Base-by-base conservation (phyloP, 1,139 yeast species). In the Candida dubliniensis region DNA sequence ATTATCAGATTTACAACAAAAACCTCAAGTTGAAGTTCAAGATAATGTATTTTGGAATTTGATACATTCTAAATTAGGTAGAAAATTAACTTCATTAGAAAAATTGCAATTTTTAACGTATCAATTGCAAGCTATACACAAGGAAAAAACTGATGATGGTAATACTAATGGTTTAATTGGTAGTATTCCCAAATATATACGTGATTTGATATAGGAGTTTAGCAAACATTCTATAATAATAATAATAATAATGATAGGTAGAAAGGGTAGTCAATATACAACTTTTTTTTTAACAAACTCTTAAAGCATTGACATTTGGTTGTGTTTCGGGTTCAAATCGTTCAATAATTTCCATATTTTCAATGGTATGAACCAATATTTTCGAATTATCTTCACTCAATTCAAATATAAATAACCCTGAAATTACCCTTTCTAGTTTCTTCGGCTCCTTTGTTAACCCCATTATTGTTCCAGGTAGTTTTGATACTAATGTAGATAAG, bases 391-490 rank as follows among this genome's bases (percentile, higher is more conserved):
- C 70, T 11, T 71, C 70, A 57, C 76, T 80, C 48, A 89, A 71
- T 55, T 87, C 95, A 59, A 88, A 88, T 30, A 87, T 79, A 59
- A 89, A 88, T 8, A 85, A 67, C 1, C 96, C 96, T 41, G 79
- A 74, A 11, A 84, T 60, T 2, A 81, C 74, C 35, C 85, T 57
- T 46, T 81, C 82, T 23, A 73, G 54, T 35, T 57, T 60, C 26
- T 62, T 55, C 34, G 53, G 57, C 36, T 64, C 74, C 41, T 66
- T 65, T 13, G 60, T 62, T 44, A 70, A 54, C 10, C 65, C 67
- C 14, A 51, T 36, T 13, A 56, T 43, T 9, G 57, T 41, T 4
- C 45, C 40, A 2, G 51, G 45, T 25, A 48, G 36, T 37, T 43
- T 48, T 6, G 63, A 49, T 13, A 66, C 42, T 2, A 62, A 54